Evolutionary conservation across 768 basidiomycete genomes (phyloP), one percentile per base, ranked within the genome.

Genomic region (Pleurotus sapidus): DNA sequence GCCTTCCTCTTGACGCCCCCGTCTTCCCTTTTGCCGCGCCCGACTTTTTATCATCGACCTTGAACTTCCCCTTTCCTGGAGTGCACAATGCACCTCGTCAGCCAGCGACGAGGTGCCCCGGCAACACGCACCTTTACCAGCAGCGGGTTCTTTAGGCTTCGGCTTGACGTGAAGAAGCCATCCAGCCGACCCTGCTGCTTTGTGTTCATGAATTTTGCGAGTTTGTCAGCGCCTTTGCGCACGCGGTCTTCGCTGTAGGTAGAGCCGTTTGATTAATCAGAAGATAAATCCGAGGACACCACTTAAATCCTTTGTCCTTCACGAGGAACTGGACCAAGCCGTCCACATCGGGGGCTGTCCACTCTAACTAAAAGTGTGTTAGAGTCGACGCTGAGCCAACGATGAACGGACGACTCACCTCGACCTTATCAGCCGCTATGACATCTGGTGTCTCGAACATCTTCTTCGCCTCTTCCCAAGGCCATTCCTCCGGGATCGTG

Each of bases 121-220:
- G n/a, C 60, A 12, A 67, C 64, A 38, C 68, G 66, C 40, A n/a
- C 42, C 42, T 43, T 43, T 20, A 43, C 42, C 7, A n/a, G n/a
- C 42, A 43, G 42, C 51, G 9, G 34, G 34, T 23, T 40, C 38
- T 18, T 77, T 82, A 42, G 84, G 80, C 55, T 84, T 82, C 4
- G 83, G 74, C 65, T 89, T 86, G 9, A 86, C 84, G 1, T 84
- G 74, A 99, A 99, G 74, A 99, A 99, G 0, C 94, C 89, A 65
- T 98, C 97, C 12, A 99, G 79, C 8, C 97, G 87, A 7, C 97
- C 95, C 72, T 99, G 97, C 65, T 98, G 97, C 67, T 98, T 98
- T 34, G 87, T 84, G 53, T 84, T 87, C 49, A 98, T 75, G 70
- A 84, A 89, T 65, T 95, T 97, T 46, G 85, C 77, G 43, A 99